These are phyloP conservation scores for Fistulinella cinereoalba DNA, from an alignment of 1,284 basidiomycete species.

Conservation along the genomic window DNA sequence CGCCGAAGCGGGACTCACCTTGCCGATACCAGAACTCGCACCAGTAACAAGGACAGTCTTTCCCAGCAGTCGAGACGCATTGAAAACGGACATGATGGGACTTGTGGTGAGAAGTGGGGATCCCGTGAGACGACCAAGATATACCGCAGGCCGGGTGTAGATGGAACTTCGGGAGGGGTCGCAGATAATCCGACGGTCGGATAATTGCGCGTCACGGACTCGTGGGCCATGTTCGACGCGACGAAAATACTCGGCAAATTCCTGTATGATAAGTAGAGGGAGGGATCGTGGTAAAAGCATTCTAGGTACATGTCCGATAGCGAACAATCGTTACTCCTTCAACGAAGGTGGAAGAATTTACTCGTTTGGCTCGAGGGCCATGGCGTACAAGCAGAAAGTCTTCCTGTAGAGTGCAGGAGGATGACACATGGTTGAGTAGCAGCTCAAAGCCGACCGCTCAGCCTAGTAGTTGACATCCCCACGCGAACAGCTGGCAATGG, in stretches of 20 bases:
- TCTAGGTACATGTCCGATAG: neutral
- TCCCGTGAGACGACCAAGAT: too few species aligned
- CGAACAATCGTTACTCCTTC: constrained; percentile 3
- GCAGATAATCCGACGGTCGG: too few species aligned
- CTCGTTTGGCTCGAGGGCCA: constrained; percentile 54
- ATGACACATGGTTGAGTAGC: constrained; percentile 38
- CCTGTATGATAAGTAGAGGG: too few species aligned
- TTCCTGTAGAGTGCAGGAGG: constrained; percentile 47
- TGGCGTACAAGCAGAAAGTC: constrained; percentile 46
- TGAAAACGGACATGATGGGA: constrained; percentile 70
- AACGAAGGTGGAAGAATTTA: constrained; percentile 46
- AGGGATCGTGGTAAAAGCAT: neutral
- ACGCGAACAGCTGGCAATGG: constrained; percentile 65
- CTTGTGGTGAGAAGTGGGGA: neutral
- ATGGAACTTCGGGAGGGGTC: too few species aligned
- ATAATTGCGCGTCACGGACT: too few species aligned
- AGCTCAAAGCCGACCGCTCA: neutral
- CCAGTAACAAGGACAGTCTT: constrained; percentile 89
- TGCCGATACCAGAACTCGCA: constrained; percentile 81
- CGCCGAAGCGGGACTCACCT: constrained; percentile 39
- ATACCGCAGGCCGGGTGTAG: too few species aligned
- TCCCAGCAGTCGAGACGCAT: constrained; percentile 69
- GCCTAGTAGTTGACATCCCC: constrained; percentile 1
- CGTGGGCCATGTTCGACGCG: too few species aligned
- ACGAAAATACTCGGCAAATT: too few species aligned